phyloP scores from a whole-genome alignment of 495 filamentous ascomycete genomes.

The Neurospora sp. region DNA sequence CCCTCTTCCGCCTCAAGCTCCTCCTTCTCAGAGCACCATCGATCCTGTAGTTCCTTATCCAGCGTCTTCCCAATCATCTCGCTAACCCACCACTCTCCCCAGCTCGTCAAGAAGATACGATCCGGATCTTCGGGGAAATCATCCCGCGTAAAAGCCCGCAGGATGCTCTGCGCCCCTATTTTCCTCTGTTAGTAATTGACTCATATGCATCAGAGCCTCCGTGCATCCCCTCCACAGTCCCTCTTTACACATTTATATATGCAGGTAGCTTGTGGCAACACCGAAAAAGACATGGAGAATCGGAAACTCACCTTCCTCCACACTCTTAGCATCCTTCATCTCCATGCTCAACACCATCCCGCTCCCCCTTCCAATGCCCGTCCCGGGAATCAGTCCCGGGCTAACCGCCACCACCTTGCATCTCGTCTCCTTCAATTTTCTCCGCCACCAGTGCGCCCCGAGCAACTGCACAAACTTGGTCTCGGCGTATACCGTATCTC shows the following conservation, averaged over 20 bases:
- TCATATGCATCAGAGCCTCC: background rate
- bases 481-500: slow-evolving; percentile 16
- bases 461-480: slow-evolving; percentile 37
- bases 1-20: slow-evolving; percentile 32
- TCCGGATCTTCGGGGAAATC: slow-evolving; percentile 36
- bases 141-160: slow-evolving; percentile 29
- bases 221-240: background rate
- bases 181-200: background rate
- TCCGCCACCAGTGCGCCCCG: slow-evolving; percentile 38
- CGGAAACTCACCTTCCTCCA: slow-evolving; percentile 25
- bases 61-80: slow-evolving; percentile 25
- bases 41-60: slow-evolving; percentile 33
- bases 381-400: slow-evolving; percentile 32
- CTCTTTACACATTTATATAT: background rate
- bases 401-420: slow-evolving; percentile 34
- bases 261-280: background rate
- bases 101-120: slow-evolving; percentile 36
- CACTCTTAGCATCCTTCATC: slow-evolving; percentile 27
- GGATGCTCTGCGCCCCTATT: slow-evolving; percentile 29
- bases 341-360: slow-evolving; percentile 7
- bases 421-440: slow-evolving; percentile 23
- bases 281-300: background rate
- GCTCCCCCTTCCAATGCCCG: slow-evolving; percentile 17
- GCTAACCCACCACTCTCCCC: slow-evolving; percentile 40
- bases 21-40: slow-evolving; percentile 33